Conservation (phyloP, 2,329 filamentous ascomycete genomes). For the Uncinocarpus reesii region DNA sequence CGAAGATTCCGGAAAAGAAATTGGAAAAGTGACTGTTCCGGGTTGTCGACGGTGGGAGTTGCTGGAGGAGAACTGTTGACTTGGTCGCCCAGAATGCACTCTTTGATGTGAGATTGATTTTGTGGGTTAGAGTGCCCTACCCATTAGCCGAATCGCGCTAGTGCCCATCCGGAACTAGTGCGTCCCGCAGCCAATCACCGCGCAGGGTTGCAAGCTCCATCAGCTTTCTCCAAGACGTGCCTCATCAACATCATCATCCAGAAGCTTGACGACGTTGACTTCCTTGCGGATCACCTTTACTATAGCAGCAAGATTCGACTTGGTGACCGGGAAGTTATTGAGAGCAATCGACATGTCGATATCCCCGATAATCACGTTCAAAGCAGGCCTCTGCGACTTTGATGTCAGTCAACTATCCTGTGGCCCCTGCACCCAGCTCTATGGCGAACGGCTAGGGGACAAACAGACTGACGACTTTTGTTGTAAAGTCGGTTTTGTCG, state of each 20-base stretch:
- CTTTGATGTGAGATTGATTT: constrained; percentile 32
- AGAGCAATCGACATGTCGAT: constrained; percentile 57
- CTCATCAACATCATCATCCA: constrained; percentile 11
- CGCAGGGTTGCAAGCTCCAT: not conserved
- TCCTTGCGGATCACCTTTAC: not conserved
- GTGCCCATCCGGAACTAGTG: constrained; percentile 25
- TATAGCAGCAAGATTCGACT: too few species aligned
- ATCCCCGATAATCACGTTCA: constrained; percentile 84
- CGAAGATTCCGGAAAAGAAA: constrained; percentile 31
- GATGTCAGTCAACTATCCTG: constrained; percentile 50
- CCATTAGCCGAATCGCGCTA: constrained; percentile 32
- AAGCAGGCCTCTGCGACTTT: constrained; percentile 79
- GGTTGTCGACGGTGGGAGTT: constrained; percentile 36
- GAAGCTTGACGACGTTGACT: too few species aligned
- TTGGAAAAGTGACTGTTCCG: constrained; percentile 24
- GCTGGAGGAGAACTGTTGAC: constrained; percentile 30
- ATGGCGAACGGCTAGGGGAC: not conserved
- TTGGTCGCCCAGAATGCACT: constrained; percentile 24
- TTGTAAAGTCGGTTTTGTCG: not conserved
- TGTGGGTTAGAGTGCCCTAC: constrained; percentile 38
- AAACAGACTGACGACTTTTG: not conserved
- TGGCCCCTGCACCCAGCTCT: not conserved
- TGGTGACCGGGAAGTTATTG: too few species aligned
- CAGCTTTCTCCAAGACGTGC: constrained; percentile 12
- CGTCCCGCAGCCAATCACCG: constrained; percentile 7